Conservation (phyloP, 2,329 filamentous ascomycete genomes). For the Fusarium fujikuroi region DNA sequence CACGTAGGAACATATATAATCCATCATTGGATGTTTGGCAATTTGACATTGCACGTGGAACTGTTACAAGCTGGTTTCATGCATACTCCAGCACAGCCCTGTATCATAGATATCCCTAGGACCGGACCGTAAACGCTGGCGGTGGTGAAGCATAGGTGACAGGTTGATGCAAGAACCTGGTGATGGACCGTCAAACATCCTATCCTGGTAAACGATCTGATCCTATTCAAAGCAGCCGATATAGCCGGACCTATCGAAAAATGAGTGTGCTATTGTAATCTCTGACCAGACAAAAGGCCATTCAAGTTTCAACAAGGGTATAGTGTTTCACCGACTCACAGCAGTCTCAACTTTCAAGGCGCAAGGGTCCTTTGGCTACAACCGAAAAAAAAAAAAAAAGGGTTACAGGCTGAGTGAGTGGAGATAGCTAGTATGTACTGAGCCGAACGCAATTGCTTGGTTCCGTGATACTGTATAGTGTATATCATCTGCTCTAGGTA, state of each 20-base stretch:
- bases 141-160: neutral
- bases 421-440: neutral
- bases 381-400: neutral
- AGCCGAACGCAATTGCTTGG: neutral
- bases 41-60: neutral
- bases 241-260: neutral
- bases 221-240: neutral
- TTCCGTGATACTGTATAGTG: neutral
- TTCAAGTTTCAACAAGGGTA: constrained; percentile 8
- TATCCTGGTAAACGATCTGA: neutral
- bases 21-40: neutral
- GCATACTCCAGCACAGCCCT: neutral
- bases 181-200: neutral
- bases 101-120: neutral
- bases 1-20: constrained; percentile 10
- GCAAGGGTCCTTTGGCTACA: neutral
- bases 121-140: neutral
- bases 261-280: neutral
- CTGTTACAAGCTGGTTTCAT: neutral
- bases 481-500: neutral
- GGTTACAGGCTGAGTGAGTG: neutral
- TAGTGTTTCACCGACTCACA: constrained; percentile 6
- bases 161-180: neutral
- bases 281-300: neutral
- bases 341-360: neutral